These are phyloP conservation scores for Nitzschia sp. DNA, from an alignment of 108 stramenopile species.

Conservation along the genomic window DNA sequence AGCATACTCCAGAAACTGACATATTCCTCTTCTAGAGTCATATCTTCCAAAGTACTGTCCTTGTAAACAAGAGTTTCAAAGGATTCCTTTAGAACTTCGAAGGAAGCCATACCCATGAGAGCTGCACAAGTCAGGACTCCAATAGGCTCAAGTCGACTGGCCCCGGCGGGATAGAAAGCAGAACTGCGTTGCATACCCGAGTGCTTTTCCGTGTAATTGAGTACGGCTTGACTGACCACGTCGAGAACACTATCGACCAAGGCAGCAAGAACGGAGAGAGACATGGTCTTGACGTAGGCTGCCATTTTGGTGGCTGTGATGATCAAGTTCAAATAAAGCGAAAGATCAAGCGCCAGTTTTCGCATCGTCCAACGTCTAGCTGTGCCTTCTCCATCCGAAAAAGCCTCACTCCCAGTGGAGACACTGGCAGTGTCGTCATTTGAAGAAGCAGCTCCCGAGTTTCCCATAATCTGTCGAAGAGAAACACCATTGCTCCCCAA, in stretches of 20 bases:
- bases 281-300: constrained; percentile 72
- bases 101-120: constrained; percentile 91
- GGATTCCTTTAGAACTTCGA: constrained; percentile 86
- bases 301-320: constrained; percentile 78
- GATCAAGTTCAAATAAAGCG: constrained; percentile 75
- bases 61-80: constrained; percentile 39
- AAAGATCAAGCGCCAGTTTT: constrained; percentile 69
- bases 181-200: constrained; percentile 63
- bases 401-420: background rate
- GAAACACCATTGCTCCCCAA: background rate
- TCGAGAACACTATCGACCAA: constrained; percentile 88
- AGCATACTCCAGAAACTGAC: constrained; percentile 64
- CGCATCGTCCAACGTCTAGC: constrained; percentile 39
- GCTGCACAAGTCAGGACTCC: constrained; percentile 92
- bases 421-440: background rate
- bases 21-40: constrained; percentile 42
- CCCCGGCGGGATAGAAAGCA: constrained; percentile 90
- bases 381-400: background rate
- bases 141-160: constrained; percentile 87
- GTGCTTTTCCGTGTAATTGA: constrained; percentile 81
- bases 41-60: constrained; percentile 35
- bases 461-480: background rate
- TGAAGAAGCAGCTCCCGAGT: background rate
- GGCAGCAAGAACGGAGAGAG: constrained; percentile 87
- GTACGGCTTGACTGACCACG: constrained; percentile 80